Evolutionary conservation across 768 basidiomycete genomes (phyloP).

Genomic region (Tulasnella sp.): DNA sequence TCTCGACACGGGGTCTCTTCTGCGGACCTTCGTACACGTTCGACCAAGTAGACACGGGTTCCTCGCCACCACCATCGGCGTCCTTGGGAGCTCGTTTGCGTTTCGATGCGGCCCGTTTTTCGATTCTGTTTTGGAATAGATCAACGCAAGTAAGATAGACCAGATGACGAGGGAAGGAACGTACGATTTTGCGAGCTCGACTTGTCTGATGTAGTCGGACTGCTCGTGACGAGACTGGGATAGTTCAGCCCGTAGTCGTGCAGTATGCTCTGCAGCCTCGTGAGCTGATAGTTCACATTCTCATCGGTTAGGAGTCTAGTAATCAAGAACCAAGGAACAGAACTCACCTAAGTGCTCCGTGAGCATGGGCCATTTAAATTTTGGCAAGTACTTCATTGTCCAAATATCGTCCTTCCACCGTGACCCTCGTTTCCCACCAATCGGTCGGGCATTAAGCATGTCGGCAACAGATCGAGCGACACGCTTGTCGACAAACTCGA

Average conservation of each 20-base stretch:
- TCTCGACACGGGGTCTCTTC: constrained; percentile 23
- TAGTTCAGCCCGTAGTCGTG: constrained; percentile 84
- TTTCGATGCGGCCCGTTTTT: constrained; percentile 32
- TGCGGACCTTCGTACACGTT: constrained; percentile 32
- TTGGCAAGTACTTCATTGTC: constrained; percentile 98
- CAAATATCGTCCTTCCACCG: constrained; percentile 96
- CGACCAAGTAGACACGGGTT: not conserved
- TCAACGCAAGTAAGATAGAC: no score
- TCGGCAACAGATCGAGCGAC: constrained; percentile 82
- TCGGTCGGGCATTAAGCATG: constrained; percentile 92
- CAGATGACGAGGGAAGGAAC: not conserved
- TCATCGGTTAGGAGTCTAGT: no score
- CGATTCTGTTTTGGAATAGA: not conserved
- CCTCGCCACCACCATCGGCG: no score
- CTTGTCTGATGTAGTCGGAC: constrained; percentile 84
- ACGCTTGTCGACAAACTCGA: constrained; percentile 92
- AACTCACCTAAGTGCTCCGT: constrained; percentile 93
- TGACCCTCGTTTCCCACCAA: constrained; percentile 85
- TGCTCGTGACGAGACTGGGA: constrained; percentile 83
- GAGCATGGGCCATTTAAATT: constrained; percentile 98
- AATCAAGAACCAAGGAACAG: not conserved
- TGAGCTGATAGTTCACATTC: constrained; percentile 79
- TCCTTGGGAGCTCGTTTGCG: constrained; percentile 18
- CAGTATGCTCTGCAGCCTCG: constrained; percentile 79
- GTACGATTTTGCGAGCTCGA: constrained; percentile 57